Evolutionary conservation across 306 rosid species (phyloP), one percentile per base, ranked within the genome.

Genomic region (Quercus wislizeni): DNA sequence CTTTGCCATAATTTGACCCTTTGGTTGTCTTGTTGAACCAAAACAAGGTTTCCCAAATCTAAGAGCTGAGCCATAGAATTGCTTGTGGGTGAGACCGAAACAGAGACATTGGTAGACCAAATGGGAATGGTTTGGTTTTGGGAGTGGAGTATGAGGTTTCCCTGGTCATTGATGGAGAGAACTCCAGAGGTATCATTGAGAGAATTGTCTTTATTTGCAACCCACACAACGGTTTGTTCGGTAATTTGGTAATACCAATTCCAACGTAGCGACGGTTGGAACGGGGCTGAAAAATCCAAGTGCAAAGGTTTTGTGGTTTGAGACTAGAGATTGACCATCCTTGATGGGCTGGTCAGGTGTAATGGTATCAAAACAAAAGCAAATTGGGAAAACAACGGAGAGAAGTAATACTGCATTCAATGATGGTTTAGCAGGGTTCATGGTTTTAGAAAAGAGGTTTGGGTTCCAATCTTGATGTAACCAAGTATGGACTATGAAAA

Each of bases 121-220:
- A 69, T 65, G 30, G 83, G 83, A 21, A 69, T 0, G 69, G 57
- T 62, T 4, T 4, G 20, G 21, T 15, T 49, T 46, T 14, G 2
- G 67, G 21, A 28, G 55, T 69, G 73, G 38, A 86, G 81, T 4
- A 49, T 55, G 6, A 80, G 79, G 10, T 77, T 83, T 57, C 89
- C 85, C 25, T 52, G 30, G 11, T 19, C 62, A 49, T 38, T 27
- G 82, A 88, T 59, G n/a, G 86, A 75, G 52, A 87, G 83, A 2
- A 81, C 31, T n/a, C 88, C 88, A 0, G 84, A 71, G 7, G 82
- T 75, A 43, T 80, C 82, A 9, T 68, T 69, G 63, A 89, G 38
- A 5, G 90, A 89, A 55, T 1, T 52, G 72, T 87, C 85, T 75
- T 85, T 82, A 3, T 85, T 78, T 69, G 85, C 88, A 23, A 92